These are phyloP conservation scores for Colletotrichum eremochloae DNA, from an alignment of 2,329 filamentous ascomycete genomes.

Conservation along the genomic window DNA sequence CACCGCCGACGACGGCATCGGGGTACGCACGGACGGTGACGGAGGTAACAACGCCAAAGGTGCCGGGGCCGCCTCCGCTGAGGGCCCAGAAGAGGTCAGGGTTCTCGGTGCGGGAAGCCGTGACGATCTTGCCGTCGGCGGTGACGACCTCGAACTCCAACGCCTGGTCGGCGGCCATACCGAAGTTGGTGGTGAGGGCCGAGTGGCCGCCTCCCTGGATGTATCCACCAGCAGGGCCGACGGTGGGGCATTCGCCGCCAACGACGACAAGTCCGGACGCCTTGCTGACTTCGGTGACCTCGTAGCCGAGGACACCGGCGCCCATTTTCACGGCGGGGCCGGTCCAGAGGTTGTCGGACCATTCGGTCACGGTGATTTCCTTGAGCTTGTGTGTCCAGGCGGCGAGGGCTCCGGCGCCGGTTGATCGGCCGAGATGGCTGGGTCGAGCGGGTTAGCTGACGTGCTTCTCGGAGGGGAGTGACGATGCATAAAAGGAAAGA, in stretches of 20 bases:
- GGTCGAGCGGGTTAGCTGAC: slow-evolving; percentile 47
- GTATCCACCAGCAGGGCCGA: slow-evolving; percentile 72
- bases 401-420: slow-evolving; percentile 55
- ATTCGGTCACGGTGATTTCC: slow-evolving; percentile 57
- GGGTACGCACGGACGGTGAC: slow-evolving; percentile 66
- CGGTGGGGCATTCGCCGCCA: slow-evolving; percentile 64
- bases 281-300: slow-evolving; percentile 50
- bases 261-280: slow-evolving; percentile 52
- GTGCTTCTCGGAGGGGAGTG: slow-evolving; percentile 3
- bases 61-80: slow-evolving; percentile 70
- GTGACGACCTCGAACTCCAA: slow-evolving; percentile 70
- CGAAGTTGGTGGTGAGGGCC: slow-evolving; percentile 65
- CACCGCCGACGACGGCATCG: slow-evolving; percentile 57
- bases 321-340: slow-evolving; percentile 66
- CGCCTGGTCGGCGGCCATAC: slow-evolving; percentile 71
- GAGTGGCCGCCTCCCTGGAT: slow-evolving; percentile 72
- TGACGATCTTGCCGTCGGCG: slow-evolving; percentile 61
- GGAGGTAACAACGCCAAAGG: slow-evolving; percentile 68
- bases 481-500: slow-evolving; percentile 42
- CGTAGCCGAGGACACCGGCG: slow-evolving; percentile 64
- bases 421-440: slow-evolving; percentile 53
- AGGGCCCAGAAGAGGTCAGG: slow-evolving; percentile 75
- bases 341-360: slow-evolving; percentile 56
- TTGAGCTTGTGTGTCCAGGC: slow-evolving; percentile 58
- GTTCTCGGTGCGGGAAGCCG: slow-evolving; percentile 61